Conservation (phyloP, 805 yeast genomes). For the Myxozyma neotropica region DNA sequence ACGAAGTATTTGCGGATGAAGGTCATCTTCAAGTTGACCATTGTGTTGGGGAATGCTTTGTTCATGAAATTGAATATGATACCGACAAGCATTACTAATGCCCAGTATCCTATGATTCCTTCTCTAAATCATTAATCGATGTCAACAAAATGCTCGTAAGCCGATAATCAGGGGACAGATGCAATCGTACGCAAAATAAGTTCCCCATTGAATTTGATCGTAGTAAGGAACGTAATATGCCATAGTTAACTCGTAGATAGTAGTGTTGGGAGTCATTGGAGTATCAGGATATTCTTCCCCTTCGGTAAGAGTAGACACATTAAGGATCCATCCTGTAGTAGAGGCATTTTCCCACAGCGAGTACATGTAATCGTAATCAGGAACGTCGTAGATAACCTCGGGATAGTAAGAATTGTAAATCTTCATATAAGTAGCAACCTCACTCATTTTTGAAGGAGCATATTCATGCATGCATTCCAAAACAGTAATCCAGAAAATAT, state of each 20-base stretch:
- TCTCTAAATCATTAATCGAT: constrained; percentile 39
- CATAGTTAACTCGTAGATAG: not conserved
- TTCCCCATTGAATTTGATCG: constrained; percentile 1
- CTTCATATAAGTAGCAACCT: not conserved
- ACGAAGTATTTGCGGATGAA: constrained; percentile 13
- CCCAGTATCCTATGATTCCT: constrained; percentile 12
- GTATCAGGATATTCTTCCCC: constrained; percentile 46
- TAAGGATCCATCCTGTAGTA: not conserved
- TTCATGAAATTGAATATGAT: not conserved
- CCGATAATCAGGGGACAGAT: not conserved
- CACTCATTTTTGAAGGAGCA: not conserved
- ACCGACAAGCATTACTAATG: constrained; percentile 4
- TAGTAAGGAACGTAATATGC: not conserved
- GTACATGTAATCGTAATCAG: not conserved
- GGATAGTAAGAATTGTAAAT: not conserved
- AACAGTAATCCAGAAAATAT: not conserved
- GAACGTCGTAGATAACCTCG: not conserved
- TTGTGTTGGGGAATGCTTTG: constrained; percentile 1
- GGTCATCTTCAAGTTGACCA: not conserved
- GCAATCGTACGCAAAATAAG: constrained; percentile 4
- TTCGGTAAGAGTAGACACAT: not conserved
- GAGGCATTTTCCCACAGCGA: constrained; percentile 2
- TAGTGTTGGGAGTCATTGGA: constrained; percentile 11
- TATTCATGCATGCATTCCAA: constrained; percentile 1
- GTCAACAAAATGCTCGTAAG: no score